Conservation (phyloP, 345 rosid species). For the Citrus unshiu region DNA sequence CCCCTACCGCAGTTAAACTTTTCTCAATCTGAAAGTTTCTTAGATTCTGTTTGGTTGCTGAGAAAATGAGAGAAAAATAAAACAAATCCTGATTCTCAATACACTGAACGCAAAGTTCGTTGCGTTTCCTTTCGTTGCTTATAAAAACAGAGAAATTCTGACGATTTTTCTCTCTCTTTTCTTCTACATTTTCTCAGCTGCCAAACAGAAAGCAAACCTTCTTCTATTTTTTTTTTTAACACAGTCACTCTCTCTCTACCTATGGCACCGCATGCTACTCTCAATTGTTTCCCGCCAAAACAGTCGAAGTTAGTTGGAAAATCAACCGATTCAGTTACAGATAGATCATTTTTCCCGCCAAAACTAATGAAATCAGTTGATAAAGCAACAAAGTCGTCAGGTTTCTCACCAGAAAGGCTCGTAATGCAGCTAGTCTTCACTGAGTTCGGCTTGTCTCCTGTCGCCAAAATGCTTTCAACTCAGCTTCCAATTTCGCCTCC, state of each 20-base stretch:
- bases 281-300: slow-evolving; percentile 17
- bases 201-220: neutral
- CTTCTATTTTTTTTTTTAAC: neutral
- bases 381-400: neutral
- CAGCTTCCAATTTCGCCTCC: slow-evolving; percentile 6
- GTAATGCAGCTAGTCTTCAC: slow-evolving; percentile 41
- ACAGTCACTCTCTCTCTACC: neutral
- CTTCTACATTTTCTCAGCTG: slow-evolving; percentile 3
- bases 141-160: neutral
- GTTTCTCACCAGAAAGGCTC: slow-evolving; percentile 28
- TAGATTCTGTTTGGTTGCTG: neutral
- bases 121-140: neutral
- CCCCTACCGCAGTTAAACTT: neutral
- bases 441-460: slow-evolving; percentile 33
- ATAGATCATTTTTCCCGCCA: slow-evolving; percentile 13
- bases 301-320: neutral
- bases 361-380: slow-evolving; percentile 10
- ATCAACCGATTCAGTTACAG: slow-evolving; percentile 14
- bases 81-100: neutral
- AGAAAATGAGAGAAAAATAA: slow-evolving; percentile 6
- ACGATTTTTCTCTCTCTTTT: neutral
- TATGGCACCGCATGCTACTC: slow-evolving; percentile 9
- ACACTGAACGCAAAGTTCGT: neutral
- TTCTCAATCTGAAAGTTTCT: neutral
- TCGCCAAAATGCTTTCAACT: slow-evolving; percentile 5